phyloP scores from a whole-genome alignment of 202 grass and related monocot genomes.

The Musa balbisiana region DNA sequence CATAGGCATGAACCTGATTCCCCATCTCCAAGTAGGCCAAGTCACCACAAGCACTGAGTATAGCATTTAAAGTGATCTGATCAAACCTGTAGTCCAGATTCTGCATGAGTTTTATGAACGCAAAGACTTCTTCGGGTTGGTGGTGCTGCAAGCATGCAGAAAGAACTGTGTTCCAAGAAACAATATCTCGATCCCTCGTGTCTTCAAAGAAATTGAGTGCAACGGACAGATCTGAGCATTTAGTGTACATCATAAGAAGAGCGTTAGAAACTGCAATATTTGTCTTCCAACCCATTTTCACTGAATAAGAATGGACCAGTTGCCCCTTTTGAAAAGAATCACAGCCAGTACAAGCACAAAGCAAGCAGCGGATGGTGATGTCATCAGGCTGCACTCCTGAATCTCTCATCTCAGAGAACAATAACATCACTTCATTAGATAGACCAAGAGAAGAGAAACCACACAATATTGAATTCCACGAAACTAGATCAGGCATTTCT shows the following conservation, averaged over 20 bases:
- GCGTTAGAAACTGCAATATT: conserved; percentile 46
- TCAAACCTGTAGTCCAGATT: conserved; percentile 28
- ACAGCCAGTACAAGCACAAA: conserved; percentile 42
- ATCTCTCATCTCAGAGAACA: conserved; percentile 50
- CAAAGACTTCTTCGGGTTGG: conserved; percentile 42
- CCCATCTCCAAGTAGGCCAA: conserved; percentile 65
- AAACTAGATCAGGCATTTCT: conserved; percentile 52
- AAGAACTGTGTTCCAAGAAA: conserved; percentile 67
- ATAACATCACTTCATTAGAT: conserved; percentile 31
- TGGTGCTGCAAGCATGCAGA: conserved; percentile 51
- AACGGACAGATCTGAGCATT: conserved; percentile 46
- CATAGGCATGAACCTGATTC: conserved; percentile 49
- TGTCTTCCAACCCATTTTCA: conserved; percentile 40
- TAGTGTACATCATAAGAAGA: conserved; percentile 57
- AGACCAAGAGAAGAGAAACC: conserved; percentile 43
- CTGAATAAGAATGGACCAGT: conserved; percentile 44
- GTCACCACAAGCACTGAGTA: conserved; percentile 63
- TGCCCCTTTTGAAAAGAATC: conserved; percentile 38
- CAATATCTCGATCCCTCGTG: conserved; percentile 36
- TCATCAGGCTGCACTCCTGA: conserved; percentile 40
- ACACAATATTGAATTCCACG: conserved; percentile 64
- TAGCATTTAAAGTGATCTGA: conserved; percentile 43
- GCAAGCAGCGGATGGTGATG: conserved; percentile 41
- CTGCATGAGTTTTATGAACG: conserved; percentile 36
- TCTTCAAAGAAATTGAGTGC: conserved; percentile 46